These are phyloP conservation scores for Camellia lanceoleosa DNA, from an alignment of 148 eudicot genomes.

Conservation along the genomic window DNA sequence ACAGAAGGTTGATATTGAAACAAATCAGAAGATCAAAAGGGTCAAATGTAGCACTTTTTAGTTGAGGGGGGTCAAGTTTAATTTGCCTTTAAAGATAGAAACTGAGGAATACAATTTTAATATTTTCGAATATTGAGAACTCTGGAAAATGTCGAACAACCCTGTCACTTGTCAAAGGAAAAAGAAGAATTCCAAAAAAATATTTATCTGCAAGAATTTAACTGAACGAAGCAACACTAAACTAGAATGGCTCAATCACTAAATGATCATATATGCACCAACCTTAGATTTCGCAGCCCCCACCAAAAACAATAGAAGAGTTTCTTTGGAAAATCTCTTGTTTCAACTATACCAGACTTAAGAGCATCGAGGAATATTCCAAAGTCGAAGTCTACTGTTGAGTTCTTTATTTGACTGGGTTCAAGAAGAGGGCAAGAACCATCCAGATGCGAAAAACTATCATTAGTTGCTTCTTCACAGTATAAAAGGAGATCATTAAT, in stretches of 20 bases:
- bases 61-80: too few relatives aligned
- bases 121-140: neutral
- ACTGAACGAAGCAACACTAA: neutral
- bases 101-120: too few relatives aligned
- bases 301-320: constrained; percentile 87
- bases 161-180: neutral
- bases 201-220: neutral
- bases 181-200: neutral
- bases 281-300: constrained; percentile 84
- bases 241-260: neutral
- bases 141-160: neutral
- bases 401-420: constrained; percentile 26
- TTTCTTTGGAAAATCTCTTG: constrained; percentile 47
- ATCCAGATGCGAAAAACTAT: constrained; percentile 11
- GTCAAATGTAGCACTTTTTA: too few relatives aligned
- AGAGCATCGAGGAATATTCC: constrained; percentile 74
- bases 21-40: too few relatives aligned
- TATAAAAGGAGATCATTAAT: constrained; percentile 18
- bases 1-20: neutral
- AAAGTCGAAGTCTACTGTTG: constrained; percentile 52
- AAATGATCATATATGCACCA: constrained; percentile 15
- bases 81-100: too few relatives aligned
- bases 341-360: constrained; percentile 40
- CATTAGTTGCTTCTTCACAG: constrained; percentile 24
- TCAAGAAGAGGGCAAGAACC: constrained; percentile 37